phyloP scores from a whole-genome alignment of 768 basidiomycete genomes.

The Termitomyces sp. region DNA sequence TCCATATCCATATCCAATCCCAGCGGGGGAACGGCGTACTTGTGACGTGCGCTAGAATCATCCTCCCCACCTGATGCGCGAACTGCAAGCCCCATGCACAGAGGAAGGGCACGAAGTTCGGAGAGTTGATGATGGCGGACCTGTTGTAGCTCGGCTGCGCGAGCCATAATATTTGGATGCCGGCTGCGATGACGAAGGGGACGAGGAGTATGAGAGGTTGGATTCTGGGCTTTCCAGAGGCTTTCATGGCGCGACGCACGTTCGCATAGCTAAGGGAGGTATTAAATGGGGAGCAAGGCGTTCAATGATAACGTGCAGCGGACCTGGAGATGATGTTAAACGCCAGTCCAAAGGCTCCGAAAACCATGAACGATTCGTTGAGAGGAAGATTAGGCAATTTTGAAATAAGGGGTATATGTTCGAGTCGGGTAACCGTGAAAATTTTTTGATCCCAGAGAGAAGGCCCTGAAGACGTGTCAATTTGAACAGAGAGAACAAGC shows the following conservation, averaged over 20 bases:
- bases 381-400: slow-evolving; percentile 69
- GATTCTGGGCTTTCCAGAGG: slow-evolving; percentile 34
- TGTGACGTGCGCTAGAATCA: slow-evolving; percentile 94
- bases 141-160: slow-evolving; percentile 56
- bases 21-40: slow-evolving; percentile 79
- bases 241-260: slow-evolving; percentile 56
- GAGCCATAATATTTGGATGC: slow-evolving; percentile 82
- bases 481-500: background rate
- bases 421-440: slow-evolving; percentile 53
- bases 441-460: slow-evolving; percentile 73
- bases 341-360: slow-evolving; percentile 62
- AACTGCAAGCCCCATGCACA: slow-evolving; percentile 93
- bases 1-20: slow-evolving; percentile 87
- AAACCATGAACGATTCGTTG: slow-evolving; percentile 87
- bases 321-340: slow-evolving; percentile 81
- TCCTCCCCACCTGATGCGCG: slow-evolving; percentile 84
- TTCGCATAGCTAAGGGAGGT: slow-evolving; percentile 60
- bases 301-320: too few relatives aligned
- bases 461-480: slow-evolving; percentile 45
- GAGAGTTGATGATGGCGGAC: slow-evolving; percentile 64
- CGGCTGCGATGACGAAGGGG: too few relatives aligned
- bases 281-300: background rate
- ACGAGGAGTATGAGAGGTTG: slow-evolving; percentile 67
- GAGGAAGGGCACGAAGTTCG: slow-evolving; percentile 82
- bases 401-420: slow-evolving; percentile 46